Base-by-base conservation (phyloP, 208 protist genomes). In the Polymyxa betae region DNA sequence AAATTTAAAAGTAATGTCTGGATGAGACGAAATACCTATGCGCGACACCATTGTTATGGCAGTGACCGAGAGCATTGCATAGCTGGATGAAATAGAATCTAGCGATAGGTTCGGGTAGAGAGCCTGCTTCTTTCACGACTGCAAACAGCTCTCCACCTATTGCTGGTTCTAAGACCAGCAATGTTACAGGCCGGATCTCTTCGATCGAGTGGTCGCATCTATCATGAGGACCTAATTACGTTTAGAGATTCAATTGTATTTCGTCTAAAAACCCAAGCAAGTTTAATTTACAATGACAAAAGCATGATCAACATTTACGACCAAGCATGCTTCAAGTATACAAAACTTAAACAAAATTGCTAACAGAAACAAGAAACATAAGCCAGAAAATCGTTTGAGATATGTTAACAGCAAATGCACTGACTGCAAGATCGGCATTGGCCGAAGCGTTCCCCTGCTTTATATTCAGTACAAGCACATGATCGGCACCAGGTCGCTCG, bases 51-150 rank as follows among this genome's bases (percentile, higher is more conserved):
- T 82, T 82, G 5, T 5, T 35, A 35, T 82, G 72, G 72, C 72
- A 82, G n/a, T 82, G 40, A 5, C 16, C 16, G 5, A 82, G 35
- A 43, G 72, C 72, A 12, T 40, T 5, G n/a, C 72, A 82, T 43
- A 82, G n/a, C 35, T 82, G 72, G 35, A 5, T 5, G 72, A 82
- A 82, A 43, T 82, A 82, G 16, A 82, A 35, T 5, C 72, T 5
- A n/a, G 72, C 72, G 72, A 82, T 82, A 12, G n/a, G n/a, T 82
- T 82, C 72, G 72, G 72, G 72, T 20, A 82, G 40, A 12, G 72
- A n/a, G n/a, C 72, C 72, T 5, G 35, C 35, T 20, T 82, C 72
- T 5, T 43, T 5, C 5, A 82, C 35, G 16, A 35, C 40, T 12
- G 72, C 5, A n/a, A 82, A 82, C n/a, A 82, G 40, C 35, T 82